Conservation (phyloP, 1,139 yeast species). For the Pichia sp. region DNA sequence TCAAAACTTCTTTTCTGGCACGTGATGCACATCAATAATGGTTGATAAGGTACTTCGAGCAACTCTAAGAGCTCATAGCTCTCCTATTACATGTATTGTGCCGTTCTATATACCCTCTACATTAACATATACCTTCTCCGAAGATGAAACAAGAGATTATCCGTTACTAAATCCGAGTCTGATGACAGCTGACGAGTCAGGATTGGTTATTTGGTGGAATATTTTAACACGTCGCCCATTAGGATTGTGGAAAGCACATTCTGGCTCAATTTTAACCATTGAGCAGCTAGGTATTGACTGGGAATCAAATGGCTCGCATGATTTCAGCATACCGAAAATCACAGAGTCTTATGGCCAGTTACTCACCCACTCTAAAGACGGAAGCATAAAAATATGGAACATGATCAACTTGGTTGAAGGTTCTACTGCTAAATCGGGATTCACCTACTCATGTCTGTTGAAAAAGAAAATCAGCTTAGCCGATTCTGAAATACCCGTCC, state of each 20-base stretch:
- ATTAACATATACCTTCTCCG: constrained; percentile 4
- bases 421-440: constrained; percentile 14
- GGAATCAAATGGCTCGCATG: constrained; percentile 13
- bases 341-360: constrained; percentile 32
- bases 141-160: not conserved
- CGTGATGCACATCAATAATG: not conserved
- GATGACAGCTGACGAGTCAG: constrained; percentile 40
- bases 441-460: constrained; percentile 20
- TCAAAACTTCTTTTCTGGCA: not conserved
- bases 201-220: constrained; percentile 52
- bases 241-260: constrained; percentile 49
- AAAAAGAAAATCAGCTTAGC: constrained; percentile 15
- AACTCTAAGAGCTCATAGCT: constrained; percentile 17
- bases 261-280: constrained; percentile 39
- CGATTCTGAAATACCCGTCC: constrained; percentile 2
- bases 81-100: constrained; percentile 14
- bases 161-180: constrained; percentile 23
- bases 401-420: constrained; percentile 23
- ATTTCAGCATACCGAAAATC: constrained; percentile 13
- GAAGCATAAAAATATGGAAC: constrained; percentile 47
- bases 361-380: constrained; percentile 54
- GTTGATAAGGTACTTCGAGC: constrained; percentile 8
- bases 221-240: constrained; percentile 41
- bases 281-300: constrained; percentile 36
- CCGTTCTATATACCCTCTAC: constrained; percentile 18